Base-by-base conservation (phyloP, 2,329 filamentous ascomycete species). In the Trichoderma sp. region DNA sequence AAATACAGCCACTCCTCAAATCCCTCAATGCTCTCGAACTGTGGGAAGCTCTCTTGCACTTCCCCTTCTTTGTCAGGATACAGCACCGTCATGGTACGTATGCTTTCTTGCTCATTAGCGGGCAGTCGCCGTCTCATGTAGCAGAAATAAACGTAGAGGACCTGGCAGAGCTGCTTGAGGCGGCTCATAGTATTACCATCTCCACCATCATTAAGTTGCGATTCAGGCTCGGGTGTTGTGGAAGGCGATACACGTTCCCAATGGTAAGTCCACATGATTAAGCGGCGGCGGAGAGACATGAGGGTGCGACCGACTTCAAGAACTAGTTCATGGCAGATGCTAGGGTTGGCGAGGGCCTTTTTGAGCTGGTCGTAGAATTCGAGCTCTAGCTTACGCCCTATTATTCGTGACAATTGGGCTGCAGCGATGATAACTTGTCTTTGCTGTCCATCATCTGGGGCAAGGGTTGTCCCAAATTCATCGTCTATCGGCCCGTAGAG, bases 91-190 rank as follows among this genome's bases (percentile, higher is more conserved):
- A 62, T 59, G 30, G 23, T 67, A 5, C 17, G 32, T 20, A 66
- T 20, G 30, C 12, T 7, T 12, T 32, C 13, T 17, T 39, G 55
- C 4, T 68, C 64, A 11, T 32, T 47, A 2, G 26, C 34, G 6
- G 58, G 5, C 8, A 69, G 34, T 4, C 58, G 47, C 23, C 71
- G 71, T 59, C 36, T 55, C 71, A 69, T 63, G 26, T 68, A 72
- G 32, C 71, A 72, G 43, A 53, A 70, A 23, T 72, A 71, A 12
- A 72, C 43, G 13, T 72, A 72, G 20, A 72, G 68, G 11, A 70
- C 65, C 36, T 55, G n/a, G 47, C 61, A 65, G 15, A 72, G 55
- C 11, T n/a, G 32, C 26, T 28, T 67, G 23, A 72, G 23, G 11
- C 70, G 70, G 26, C 28, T 23, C 32, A 13, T 30, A 20, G 39